Percentiles rank a stretch among this genome's conserved stretches.
These are phyloP conservation scores for Antitrichia curtipendula DNA, from an alignment of 225 moss, liverwort and hornwort species.

Conservation along the genomic window DNA sequence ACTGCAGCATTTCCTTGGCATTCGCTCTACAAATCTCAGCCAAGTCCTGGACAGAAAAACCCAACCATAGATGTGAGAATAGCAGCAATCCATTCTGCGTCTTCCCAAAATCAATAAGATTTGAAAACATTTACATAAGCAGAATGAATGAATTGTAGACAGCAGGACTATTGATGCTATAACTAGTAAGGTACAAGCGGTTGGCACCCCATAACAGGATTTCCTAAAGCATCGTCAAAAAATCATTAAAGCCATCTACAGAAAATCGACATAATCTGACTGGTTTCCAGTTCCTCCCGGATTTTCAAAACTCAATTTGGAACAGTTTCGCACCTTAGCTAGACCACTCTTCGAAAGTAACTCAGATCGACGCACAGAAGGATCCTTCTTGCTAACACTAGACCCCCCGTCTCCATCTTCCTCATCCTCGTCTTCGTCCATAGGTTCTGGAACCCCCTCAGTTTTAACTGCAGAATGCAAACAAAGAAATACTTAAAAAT, in stretches of 20 bases:
- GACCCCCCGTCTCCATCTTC: slow-evolving; percentile 35
- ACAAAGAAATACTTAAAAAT: background rate
- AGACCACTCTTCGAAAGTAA: slow-evolving; percentile 58
- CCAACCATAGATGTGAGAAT: background rate
- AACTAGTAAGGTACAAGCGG: background rate
- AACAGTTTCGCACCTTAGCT: slow-evolving; percentile 49
- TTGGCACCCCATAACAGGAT: background rate
- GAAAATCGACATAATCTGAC: background rate
- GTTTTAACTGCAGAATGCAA: slow-evolving; percentile 5
- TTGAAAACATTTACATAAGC: background rate
- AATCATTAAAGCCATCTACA: background rate
- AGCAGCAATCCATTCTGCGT: background rate
- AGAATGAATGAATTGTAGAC: background rate
- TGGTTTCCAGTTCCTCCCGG: background rate
- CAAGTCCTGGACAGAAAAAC: slow-evolving; percentile 34
- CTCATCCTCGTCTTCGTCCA: slow-evolving; percentile 31
- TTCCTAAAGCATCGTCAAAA: background rate
- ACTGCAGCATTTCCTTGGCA: slow-evolving; percentile 60
- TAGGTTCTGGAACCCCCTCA: slow-evolving; percentile 4
- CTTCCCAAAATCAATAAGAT: background rate
- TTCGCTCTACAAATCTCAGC: slow-evolving; percentile 46
- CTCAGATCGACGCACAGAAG: slow-evolving; percentile 63
- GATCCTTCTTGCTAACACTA: slow-evolving; percentile 75
- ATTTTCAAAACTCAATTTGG: background rate
- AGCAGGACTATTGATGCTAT: background rate